A percentile compares a stretch with the other conserved stretches of the same genome.
Conservation (phyloP, 306 rosid genomes). For the Citrullus amarus region DNA sequence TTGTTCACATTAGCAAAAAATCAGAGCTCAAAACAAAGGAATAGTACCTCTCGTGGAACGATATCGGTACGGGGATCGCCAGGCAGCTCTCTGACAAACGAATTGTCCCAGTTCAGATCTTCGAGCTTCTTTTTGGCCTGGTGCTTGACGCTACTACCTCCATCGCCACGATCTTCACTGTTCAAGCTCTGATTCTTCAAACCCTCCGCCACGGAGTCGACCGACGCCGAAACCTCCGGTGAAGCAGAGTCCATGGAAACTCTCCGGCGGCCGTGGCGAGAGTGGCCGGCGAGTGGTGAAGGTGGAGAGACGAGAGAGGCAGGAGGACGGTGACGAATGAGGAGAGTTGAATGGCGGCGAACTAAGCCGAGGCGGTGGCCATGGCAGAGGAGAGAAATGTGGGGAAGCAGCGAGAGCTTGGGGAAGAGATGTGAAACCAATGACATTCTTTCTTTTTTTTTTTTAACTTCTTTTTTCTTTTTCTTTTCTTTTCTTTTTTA, state of each 20-base stretch:
- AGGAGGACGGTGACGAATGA: not conserved
- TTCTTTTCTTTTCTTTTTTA: not conserved
- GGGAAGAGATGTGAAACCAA: constrained; percentile 35
- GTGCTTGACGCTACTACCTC: constrained; percentile 1
- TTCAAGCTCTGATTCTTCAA: constrained; percentile 49
- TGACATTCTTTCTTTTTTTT: constrained; percentile 12
- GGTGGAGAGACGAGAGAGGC: not conserved
- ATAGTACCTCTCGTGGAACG: constrained; percentile 60
- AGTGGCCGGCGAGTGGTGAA: constrained; percentile 18
- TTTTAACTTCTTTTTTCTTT: too few species aligned
- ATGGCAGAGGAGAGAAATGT: constrained; percentile 13
- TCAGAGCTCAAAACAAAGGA: not conserved
- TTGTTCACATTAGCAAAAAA: not conserved
- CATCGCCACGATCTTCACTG: constrained; percentile 1
- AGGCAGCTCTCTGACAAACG: constrained; percentile 60
- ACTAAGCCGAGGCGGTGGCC: constrained; percentile 26
- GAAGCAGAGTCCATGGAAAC: constrained; percentile 49
- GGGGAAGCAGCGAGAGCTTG: constrained; percentile 18
- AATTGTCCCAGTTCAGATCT: constrained; percentile 87
- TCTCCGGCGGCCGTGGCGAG: constrained; percentile 8
- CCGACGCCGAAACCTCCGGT: constrained; percentile 28
- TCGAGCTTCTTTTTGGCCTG: constrained; percentile 31
- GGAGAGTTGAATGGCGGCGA: constrained; percentile 14
- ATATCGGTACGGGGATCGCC: constrained; percentile 65
- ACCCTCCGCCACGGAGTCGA: constrained; percentile 55